Base-by-base conservation (phyloP, 2,329 filamentous ascomycete genomes). In the Paecilomyces sp. region DNA sequence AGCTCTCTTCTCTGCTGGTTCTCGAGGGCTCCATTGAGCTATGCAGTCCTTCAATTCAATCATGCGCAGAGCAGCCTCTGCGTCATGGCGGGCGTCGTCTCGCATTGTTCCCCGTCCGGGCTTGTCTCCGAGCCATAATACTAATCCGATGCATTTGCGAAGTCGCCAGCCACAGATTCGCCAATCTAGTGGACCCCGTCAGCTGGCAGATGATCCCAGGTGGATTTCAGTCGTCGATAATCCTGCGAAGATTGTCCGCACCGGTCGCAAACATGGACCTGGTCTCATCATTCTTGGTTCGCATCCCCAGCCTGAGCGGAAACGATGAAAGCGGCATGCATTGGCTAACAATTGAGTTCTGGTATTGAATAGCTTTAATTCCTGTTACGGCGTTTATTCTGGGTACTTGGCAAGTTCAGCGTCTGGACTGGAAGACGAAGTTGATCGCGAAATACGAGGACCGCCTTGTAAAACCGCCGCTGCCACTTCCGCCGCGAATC, bases 381-480 rank as follows among this genome's bases (percentile, higher is more conserved):
- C 94, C 94, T 55, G 77, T 96, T 61, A 97, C 92, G 1, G 91
- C 94, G 11, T 96, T 99, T 75, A 80, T 82, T 58, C 86, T 99
- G 15, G 94, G 94, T 31, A 91, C 91, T 64, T 99, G 94, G 94
- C 94, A 99, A 74, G 90, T 99, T 58, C 86, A 96, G 74, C 89
- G 94, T 11, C 84, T 99, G 1, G 86, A 88, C 60, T 96, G 93
- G 92, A 99, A 99, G 75, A 92, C 91, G 3, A 89, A 96, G 54
- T 82, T 99, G 12, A 87, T 99, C 62, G 91, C 93, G 61, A 91
- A 88, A 67, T 91, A 90, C 75, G 94, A 97, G 77, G 92, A 99
- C 79, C 89, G 93, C 4, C 83, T 99, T 36, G 84, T 96, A 50
- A 90, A 90, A 59, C 84, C 88, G 18, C 94, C 94, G 0, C 80